Percentiles rank a stretch among this genome's conserved stretches.
Evolutionary conservation across 768 basidiomycete genomes (phyloP).

Genomic region (Kwoniella dejecticola): DNA sequence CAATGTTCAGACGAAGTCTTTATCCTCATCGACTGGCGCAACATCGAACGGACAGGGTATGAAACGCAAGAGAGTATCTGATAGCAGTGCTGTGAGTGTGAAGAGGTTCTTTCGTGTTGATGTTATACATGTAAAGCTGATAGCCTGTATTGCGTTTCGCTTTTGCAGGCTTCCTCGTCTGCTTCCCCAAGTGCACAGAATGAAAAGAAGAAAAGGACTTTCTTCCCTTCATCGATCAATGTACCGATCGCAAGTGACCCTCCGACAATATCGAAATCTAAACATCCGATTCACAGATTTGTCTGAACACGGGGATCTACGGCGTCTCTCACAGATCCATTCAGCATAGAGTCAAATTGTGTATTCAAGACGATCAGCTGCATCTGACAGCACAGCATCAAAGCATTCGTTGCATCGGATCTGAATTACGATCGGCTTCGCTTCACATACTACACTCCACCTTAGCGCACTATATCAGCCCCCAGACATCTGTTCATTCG

Average conservation of each 20-base stretch:
- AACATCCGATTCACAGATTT: slow-evolving; percentile 12
- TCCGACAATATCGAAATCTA: slow-evolving; percentile 10
- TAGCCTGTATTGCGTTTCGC: not conserved
- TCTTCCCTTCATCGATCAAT: slow-evolving; percentile 17
- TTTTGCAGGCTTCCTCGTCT: slow-evolving; percentile 1
- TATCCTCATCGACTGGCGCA: not conserved
- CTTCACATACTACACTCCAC: too few species aligned
- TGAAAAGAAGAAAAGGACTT: slow-evolving; percentile 26
- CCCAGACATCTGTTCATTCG: too few species aligned
- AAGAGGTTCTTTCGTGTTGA: too few species aligned
- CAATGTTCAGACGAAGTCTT: not conserved
- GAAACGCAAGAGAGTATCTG: too few species aligned
- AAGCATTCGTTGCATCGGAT: too few species aligned
- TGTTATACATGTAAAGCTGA: slow-evolving; percentile 14
- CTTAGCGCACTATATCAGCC: too few species aligned
- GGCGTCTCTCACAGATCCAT: not conserved
- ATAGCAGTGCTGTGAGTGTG: too few species aligned
- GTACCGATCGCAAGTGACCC: not conserved
- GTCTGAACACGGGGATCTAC: too few species aligned
- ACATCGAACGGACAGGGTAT: not conserved
- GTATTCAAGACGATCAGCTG: too few species aligned
- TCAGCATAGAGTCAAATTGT: too few species aligned
- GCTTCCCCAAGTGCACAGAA: slow-evolving; percentile 7
- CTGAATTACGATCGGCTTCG: too few species aligned
- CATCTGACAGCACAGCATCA: too few species aligned